These are phyloP conservation scores for Elaphomyces granulatus DNA, from an alignment of 495 filamentous ascomycete genomes.

Conservation along the genomic window DNA sequence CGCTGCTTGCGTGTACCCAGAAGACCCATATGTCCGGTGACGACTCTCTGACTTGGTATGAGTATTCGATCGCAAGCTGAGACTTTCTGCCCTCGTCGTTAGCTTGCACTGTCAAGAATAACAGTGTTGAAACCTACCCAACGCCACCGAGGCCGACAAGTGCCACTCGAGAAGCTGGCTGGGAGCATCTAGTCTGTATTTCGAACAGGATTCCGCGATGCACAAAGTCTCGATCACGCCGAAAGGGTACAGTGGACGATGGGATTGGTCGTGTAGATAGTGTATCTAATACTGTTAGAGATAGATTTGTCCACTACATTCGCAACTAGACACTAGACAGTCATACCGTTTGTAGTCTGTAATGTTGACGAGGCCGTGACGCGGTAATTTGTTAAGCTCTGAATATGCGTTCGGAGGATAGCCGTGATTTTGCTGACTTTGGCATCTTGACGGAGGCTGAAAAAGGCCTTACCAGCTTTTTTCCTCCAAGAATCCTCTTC, in stretches of 20 bases:
- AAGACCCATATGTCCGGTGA: constrained; percentile 34
- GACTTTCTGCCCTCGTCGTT: constrained; percentile 19
- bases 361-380: too few species aligned
- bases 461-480: constrained; percentile 13
- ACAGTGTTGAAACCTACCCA: too few species aligned
- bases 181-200: constrained; percentile 13
- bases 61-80: constrained; percentile 27
- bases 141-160: constrained; percentile 22
- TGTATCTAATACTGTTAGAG: too few species aligned
- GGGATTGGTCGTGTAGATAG: too few species aligned
- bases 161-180: constrained; percentile 12
- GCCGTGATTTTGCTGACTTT: constrained; percentile 14
- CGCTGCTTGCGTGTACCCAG: constrained; percentile 33
- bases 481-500: too few species aligned
- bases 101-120: constrained; percentile 1
- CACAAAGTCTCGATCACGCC: constrained; percentile 22
- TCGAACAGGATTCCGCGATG: constrained; percentile 14
- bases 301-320: too few species aligned
- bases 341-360: too few species aligned
- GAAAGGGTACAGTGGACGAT: constrained; percentile 17
- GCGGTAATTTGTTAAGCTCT: constrained; percentile 12
- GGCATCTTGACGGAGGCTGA: constrained; percentile 14
- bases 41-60: constrained; percentile 18
- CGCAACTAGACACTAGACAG: too few species aligned
- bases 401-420: constrained; percentile 10